phyloP scores from a whole-genome alignment of 2,329 filamentous ascomycete species.

The Zasmidium cellare region DNA sequence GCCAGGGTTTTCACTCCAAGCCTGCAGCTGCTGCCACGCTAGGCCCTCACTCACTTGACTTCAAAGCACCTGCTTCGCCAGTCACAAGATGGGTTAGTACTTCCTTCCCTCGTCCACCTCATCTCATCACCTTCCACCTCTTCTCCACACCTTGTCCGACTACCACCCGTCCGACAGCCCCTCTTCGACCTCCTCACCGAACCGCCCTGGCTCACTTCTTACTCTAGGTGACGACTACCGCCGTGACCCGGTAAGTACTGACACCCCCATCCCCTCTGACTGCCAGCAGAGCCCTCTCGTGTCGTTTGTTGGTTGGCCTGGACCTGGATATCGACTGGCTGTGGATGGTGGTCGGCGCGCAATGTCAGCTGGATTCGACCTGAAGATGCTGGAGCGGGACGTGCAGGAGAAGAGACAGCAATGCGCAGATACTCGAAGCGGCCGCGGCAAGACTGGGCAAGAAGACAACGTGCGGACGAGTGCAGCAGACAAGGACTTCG shows the following conservation, averaged over 20 bases:
- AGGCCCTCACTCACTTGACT: constrained; percentile 2
- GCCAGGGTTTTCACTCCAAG: background rate
- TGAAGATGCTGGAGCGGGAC: background rate
- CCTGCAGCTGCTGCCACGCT: background rate
- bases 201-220: constrained; percentile 3
- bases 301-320: background rate
- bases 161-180: background rate
- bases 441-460: background rate
- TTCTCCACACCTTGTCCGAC: background rate
- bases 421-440: background rate
- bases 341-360: background rate
- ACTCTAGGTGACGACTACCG: constrained; percentile 8
- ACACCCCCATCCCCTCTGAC: background rate
- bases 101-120: constrained; percentile 2
- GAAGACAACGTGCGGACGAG: background rate
- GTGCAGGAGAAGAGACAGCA: background rate
- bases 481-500: background rate
- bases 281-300: background rate
- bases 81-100: constrained; percentile 8
- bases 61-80: constrained; percentile 5
- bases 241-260: constrained; percentile 21
- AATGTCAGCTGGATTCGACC: background rate
- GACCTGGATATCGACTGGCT: background rate
- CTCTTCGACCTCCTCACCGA: background rate
- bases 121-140: background rate